These are phyloP conservation scores for Elaeis oleifera DNA, from an alignment of 202 grass and related monocot genomes.

Conservation along the genomic window DNA sequence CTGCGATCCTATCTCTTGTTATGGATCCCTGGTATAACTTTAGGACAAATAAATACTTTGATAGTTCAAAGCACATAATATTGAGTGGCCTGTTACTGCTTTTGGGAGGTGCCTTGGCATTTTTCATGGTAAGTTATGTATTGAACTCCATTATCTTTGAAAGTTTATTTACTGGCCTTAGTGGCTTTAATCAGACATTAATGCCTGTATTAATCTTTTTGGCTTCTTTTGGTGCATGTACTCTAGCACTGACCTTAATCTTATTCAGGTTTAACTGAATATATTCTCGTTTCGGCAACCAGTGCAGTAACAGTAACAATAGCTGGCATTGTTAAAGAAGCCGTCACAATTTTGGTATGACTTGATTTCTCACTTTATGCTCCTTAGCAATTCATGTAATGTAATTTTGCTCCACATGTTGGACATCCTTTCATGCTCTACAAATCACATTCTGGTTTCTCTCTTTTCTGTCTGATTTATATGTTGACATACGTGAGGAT, in stretches of 20 bases:
- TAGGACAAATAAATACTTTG: conserved; percentile 69
- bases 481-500: no score
- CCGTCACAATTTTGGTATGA: conserved; percentile 86
- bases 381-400: no score
- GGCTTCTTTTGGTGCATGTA: no score
- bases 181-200: no score
- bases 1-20: conserved; percentile 67
- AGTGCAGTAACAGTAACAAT: conserved; percentile 95
- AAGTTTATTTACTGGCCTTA: no score
- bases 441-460: no score
- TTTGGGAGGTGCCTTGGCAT: conserved; percentile 71
- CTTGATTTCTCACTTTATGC: no score
- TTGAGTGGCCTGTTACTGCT: conserved; percentile 68
- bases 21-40: conserved; percentile 88
- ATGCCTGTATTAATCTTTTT: no score
- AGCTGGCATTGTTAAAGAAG: conserved; percentile 91
- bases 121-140: conserved; percentile 66
- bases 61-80: conserved; percentile 67
- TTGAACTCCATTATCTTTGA: no score
- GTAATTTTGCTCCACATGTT: no score
- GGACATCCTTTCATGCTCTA: no score
- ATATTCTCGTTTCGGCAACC: conserved; percentile 85
- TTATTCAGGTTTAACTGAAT: conserved; percentile 85
- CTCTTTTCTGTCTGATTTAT: no score
- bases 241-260: neutral